A percentile compares a stretch with the other conserved stretches of the same genome.
These are phyloP conservation scores for Myriosclerotinia scirpicola DNA, from an alignment of 2,329 filamentous ascomycete genomes.

Conservation along the genomic window DNA sequence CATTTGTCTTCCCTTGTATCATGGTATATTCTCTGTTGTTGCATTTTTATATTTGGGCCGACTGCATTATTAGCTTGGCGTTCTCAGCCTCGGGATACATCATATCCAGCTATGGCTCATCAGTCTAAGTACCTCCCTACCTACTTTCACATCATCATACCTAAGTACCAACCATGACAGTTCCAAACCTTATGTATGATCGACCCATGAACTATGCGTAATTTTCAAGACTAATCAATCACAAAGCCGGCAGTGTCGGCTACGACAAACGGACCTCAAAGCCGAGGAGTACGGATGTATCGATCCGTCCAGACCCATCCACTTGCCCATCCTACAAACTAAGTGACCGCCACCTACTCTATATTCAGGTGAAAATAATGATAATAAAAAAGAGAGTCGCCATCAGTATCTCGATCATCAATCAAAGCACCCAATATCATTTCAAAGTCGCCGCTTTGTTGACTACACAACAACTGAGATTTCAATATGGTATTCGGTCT, in stretches of 20 bases:
- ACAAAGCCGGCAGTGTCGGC: not conserved
- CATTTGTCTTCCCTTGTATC: not conserved
- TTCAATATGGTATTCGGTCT: constrained; percentile 3
- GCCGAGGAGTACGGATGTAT: not conserved
- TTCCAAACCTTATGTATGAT: not conserved
- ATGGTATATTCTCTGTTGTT: not conserved
- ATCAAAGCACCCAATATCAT: not conserved
- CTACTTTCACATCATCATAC: not conserved
- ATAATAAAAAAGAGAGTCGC: not conserved
- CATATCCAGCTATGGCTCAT: not conserved
- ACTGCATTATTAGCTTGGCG: not conserved
- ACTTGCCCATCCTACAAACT: not conserved
- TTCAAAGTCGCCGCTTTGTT: not conserved
- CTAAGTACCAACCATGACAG: not conserved
- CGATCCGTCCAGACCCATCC: not conserved
- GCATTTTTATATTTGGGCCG: not conserved
- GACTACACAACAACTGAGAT: not conserved
- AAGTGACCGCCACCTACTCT: not conserved
- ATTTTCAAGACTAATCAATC: not conserved
- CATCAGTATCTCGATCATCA: not conserved
- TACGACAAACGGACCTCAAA: not conserved
- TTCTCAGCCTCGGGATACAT: constrained; percentile 1
- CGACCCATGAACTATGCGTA: not conserved
- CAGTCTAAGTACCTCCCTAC: not conserved
- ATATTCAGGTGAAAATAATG: not conserved